Conservation (phyloP, 2,329 filamentous ascomycete genomes). For the Cladosporium sphaerospermum region DNA sequence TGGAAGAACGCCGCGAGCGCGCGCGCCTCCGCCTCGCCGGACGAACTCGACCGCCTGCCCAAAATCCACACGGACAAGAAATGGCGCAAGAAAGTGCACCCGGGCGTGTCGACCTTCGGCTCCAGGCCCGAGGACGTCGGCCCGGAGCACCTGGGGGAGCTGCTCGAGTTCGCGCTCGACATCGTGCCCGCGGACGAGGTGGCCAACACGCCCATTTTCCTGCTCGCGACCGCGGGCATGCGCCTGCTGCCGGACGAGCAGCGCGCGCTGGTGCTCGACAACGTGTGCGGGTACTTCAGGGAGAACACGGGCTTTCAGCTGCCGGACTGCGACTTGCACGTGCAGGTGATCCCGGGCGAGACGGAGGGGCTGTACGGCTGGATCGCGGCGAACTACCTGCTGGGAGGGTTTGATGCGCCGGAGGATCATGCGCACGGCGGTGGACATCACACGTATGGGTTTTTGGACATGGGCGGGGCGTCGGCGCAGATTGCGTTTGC, state of each 20-base stretch:
- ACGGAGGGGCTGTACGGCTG: conserved; percentile 95
- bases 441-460: conserved; percentile 89
- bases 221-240: conserved; percentile 95
- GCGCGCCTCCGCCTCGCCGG: conserved; percentile 52
- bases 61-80: conserved; percentile 75
- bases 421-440: conserved; percentile 73
- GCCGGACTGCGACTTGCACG: conserved; percentile 81
- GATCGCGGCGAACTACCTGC: conserved; percentile 92
- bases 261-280: conserved; percentile 64
- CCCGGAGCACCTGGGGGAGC: conserved; percentile 68
- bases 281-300: conserved; percentile 77
- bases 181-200: conserved; percentile 72
- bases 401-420: conserved; percentile 81
- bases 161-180: conserved; percentile 75
- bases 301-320: conserved; percentile 73
- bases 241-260: conserved; percentile 71
- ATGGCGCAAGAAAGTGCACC: conserved; percentile 91
- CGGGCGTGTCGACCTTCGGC: conserved; percentile 85
- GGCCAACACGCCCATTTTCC: conserved; percentile 80
- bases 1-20: conserved; percentile 76
- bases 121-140: conserved; percentile 70
- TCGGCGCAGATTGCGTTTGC: conserved; percentile 98
- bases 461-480: conserved; percentile 96
- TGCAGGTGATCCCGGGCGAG: conserved; percentile 91
- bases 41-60: conserved; percentile 64